phyloP scores from a whole-genome alignment of 2,329 filamentous ascomycete genomes.

The Neoascochyta sp. region DNA sequence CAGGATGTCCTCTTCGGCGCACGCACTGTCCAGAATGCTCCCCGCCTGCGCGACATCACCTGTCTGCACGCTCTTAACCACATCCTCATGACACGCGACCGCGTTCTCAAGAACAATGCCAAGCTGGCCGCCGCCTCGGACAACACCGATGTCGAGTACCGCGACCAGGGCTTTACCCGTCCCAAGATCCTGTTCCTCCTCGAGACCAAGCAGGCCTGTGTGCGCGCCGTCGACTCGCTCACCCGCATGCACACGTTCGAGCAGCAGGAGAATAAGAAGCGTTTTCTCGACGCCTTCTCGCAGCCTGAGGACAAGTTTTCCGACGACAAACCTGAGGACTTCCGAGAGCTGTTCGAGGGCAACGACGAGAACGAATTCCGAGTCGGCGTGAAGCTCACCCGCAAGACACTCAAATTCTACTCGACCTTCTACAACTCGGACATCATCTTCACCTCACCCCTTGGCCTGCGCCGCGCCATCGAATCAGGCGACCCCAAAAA shows the following conservation, averaged over 20 bases:
- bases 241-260: constrained; percentile 73
- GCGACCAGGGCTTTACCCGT: constrained; percentile 92
- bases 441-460: constrained; percentile 84
- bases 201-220: constrained; percentile 83
- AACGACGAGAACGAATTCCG: constrained; percentile 98
- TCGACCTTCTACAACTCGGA: constrained; percentile 95
- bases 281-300: constrained; percentile 81
- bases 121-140: constrained; percentile 66
- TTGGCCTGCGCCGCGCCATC: constrained; percentile 87
- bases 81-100: constrained; percentile 86
- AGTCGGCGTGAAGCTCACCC: constrained; percentile 91
- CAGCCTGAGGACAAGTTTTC: constrained; percentile 66
- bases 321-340: constrained; percentile 76
- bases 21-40: constrained; percentile 65
- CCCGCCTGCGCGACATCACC: constrained; percentile 64
- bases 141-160: constrained; percentile 63
- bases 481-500: constrained; percentile 64
- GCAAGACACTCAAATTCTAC: constrained; percentile 94
- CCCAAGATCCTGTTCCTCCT: constrained; percentile 90
- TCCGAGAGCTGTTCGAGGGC: constrained; percentile 82
- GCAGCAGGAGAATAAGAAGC: constrained; percentile 90
- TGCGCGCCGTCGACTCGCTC: constrained; percentile 72
- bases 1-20: constrained; percentile 74
- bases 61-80: constrained; percentile 89
- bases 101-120: constrained; percentile 87